Evolutionary conservation across 2,329 filamentous ascomycete species (phyloP).

Genomic region (Penicillium polonicum): DNA sequence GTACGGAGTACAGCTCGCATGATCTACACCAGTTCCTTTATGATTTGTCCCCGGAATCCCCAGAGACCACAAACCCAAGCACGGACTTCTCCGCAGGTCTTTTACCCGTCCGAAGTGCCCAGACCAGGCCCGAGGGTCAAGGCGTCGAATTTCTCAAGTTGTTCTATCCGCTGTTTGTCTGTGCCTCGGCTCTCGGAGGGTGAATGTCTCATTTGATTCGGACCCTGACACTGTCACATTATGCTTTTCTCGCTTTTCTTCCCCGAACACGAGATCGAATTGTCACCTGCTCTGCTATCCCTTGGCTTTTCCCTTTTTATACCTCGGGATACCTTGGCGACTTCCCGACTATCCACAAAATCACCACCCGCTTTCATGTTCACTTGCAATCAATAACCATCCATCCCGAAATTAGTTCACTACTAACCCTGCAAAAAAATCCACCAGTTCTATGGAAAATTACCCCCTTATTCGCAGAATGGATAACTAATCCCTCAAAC

Average conservation of each 20-base stretch:
- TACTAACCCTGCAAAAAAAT: conserved; percentile 7
- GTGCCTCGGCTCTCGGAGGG: conserved; percentile 7
- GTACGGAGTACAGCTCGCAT: neutral
- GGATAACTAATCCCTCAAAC: conserved; percentile 65
- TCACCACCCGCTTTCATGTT: neutral
- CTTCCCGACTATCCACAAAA: neutral
- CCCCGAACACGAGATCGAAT: neutral
- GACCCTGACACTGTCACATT: neutral
- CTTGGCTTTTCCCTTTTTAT: neutral
- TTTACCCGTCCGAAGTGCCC: conserved; percentile 3
- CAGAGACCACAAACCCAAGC: conserved; percentile 5
- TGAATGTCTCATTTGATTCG: conserved; percentile 4
- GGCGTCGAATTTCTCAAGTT: neutral
- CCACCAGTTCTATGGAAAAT: conserved; percentile 81
- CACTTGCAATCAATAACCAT: neutral
- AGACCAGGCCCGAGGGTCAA: conserved; percentile 1
- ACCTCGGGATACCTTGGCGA: conserved; percentile 2
- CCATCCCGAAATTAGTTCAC: neutral
- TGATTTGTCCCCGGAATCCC: conserved; percentile 5
- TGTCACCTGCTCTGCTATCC: neutral
- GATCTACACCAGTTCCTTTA: conserved; percentile 6
- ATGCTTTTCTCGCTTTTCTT: neutral
- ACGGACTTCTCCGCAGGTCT: conserved; percentile 6
- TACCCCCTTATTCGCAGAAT: conserved; percentile 76
- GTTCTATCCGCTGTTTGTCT: neutral